Percentiles rank a stretch among this genome's conserved stretches.
These are phyloP conservation scores for Teratosphaeria gauchensis DNA, from an alignment of 2,329 filamentous ascomycete species.

Conservation along the genomic window DNA sequence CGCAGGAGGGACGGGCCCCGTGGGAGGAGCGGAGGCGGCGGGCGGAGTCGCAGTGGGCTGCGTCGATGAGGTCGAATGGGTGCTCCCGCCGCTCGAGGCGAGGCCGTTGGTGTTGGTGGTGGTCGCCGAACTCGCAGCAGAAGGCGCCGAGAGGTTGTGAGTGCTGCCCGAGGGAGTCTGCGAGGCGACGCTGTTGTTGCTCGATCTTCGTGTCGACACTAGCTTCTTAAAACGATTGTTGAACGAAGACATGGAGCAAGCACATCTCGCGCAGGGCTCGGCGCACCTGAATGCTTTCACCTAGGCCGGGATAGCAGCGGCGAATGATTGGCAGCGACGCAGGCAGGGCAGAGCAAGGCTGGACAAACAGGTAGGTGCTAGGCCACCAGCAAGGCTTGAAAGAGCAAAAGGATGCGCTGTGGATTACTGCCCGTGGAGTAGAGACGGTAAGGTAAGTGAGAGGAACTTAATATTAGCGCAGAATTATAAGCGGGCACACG, in stretches of 20 bases:
- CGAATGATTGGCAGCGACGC: not conserved
- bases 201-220: slow-evolving; percentile 67
- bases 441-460: not conserved
- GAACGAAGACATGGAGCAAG: slow-evolving; percentile 48
- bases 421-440: not conserved
- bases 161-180: slow-evolving; percentile 40
- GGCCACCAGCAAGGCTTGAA: not conserved
- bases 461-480: not conserved
- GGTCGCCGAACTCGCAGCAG: slow-evolving; percentile 14
- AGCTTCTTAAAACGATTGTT: slow-evolving; percentile 71
- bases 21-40: slow-evolving; percentile 7
- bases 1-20: slow-evolving; percentile 15
- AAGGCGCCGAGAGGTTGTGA: slow-evolving; percentile 27
- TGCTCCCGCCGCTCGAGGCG: slow-evolving; percentile 26
- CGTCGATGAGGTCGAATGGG: slow-evolving; percentile 3
- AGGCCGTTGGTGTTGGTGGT: slow-evolving; percentile 23
- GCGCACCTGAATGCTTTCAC: not conserved
- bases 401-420: not conserved
- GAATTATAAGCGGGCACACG: not conserved
- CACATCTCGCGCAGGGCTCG: not conserved
- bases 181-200: slow-evolving; percentile 51
- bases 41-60: slow-evolving; percentile 1
- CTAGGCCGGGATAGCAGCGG: not conserved
- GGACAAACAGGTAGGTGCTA: not conserved
- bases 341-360: not conserved